Percentiles rank a stretch among this genome's conserved stretches.
Evolutionary conservation across 768 basidiomycete species (phyloP).

Genomic region (Lactarius vividus): DNA sequence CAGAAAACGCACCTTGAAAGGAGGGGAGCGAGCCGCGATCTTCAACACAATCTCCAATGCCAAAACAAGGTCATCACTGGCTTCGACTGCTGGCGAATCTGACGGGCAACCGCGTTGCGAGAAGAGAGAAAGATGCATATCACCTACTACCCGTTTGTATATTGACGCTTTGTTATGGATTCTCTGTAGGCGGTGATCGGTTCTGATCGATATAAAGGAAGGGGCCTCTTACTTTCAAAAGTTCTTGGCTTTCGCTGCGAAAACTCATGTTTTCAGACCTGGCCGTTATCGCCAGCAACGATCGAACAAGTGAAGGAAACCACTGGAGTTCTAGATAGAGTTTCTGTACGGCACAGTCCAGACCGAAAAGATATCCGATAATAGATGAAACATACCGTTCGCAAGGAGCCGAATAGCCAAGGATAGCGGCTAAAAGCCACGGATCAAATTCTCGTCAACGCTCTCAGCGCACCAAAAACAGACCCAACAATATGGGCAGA

Average conservation of each 20-base stretch:
- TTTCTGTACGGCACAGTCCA: slow-evolving; percentile 17
- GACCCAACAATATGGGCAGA: slow-evolving; percentile 23
- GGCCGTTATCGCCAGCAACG: slow-evolving; percentile 15
- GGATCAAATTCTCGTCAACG: slow-evolving; percentile 11
- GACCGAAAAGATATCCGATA: slow-evolving; percentile 6
- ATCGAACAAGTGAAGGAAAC: slow-evolving; percentile 25
- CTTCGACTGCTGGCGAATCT: background rate
- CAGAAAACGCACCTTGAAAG: slow-evolving; percentile 16
- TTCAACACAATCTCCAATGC: slow-evolving; percentile 24
- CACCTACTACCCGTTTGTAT: background rate
- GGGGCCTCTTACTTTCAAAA: slow-evolving; percentile 6
- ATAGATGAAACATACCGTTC: slow-evolving; percentile 44
- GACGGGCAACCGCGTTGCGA: slow-evolving; percentile 1
- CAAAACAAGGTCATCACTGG: slow-evolving; percentile 12
- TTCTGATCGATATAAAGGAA: background rate
- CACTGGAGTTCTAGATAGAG: slow-evolving; percentile 22
- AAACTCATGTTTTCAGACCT: slow-evolving; percentile 12
- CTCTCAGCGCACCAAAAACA: slow-evolving; percentile 7
- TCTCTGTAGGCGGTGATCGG: slow-evolving; percentile 14
- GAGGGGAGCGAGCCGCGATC: slow-evolving; percentile 13
- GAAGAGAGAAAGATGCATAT: background rate
- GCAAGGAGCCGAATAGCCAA: slow-evolving; percentile 69
- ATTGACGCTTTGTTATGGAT: slow-evolving; percentile 6
- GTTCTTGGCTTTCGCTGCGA: slow-evolving; percentile 2
- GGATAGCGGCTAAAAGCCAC: slow-evolving; percentile 60